Base-by-base conservation (phyloP, 805 yeast species). In the Diddensiella santjacobensis region DNA sequence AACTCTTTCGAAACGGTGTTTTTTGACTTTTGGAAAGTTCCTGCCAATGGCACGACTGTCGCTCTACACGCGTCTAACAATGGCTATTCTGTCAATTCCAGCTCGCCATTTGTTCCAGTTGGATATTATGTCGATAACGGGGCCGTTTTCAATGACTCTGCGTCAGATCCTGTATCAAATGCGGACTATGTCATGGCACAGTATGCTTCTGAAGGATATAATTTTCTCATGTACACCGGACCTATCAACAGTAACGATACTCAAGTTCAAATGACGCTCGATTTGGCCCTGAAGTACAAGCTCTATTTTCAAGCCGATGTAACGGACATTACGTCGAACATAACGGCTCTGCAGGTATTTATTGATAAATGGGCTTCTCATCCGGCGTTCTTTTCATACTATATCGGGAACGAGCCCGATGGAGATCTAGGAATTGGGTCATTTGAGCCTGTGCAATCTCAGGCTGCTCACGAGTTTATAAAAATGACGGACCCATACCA, bases 401-500 rank as follows among this genome's bases (percentile, higher is more conserved):
- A 47, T 19, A 47, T 47, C 19, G 50, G 50, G 23, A 47, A 47
- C 26, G 50, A 47, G 40, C 50, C 50, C 3, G 50, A 47, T 42
- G 50, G 50, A 31, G 47, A 47, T 36, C 31, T 44, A 15, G 50
- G 50, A 20, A 43, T 47, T 22, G 50, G 50, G 6, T 40, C 45
- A 23, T 47, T 47, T 20, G 50, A 47, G 30, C 50, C 50, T 2
- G 29, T 37, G 8, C 45, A 47, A 19, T 13, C 33, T 3, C 22
- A 30, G 22, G 8, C 39, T 13, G 50, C 50, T 8, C 42, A 47
- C 24, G 44, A 47, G 15, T 45, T 47, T 31, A 11, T 47, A 15
- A 47, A 47, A 22, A 17, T 47, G 11, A 30, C 30, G 24, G 50
- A 47, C 33, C 50, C 50, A 8, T 47, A 47, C 42, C 50, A 47